Percentiles rank a stretch among this genome's conserved stretches.
phyloP scores from a whole-genome alignment of 2,329 filamentous ascomycete genomes.

The Verticillium klebahnii region DNA sequence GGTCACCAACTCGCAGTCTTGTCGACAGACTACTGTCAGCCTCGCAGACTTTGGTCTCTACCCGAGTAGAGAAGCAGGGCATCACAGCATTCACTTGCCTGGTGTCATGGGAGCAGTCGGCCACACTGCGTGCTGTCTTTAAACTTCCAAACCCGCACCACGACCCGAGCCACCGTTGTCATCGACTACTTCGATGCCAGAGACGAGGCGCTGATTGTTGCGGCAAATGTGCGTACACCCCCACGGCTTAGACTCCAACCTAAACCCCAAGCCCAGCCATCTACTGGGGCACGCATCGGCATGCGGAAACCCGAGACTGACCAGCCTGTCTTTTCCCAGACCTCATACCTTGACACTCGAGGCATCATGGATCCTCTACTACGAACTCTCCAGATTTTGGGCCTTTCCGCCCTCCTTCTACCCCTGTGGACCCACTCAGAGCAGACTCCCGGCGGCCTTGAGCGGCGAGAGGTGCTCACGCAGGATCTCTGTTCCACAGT shows the following conservation, averaged over 20 bases:
- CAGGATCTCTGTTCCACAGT: constrained; percentile 27
- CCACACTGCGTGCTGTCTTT: neutral
- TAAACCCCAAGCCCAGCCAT: neutral
- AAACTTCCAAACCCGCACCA: neutral
- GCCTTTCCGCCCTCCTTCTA: neutral
- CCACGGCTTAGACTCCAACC: no score
- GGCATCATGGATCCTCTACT: neutral
- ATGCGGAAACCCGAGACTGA: neutral
- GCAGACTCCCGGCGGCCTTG: neutral
- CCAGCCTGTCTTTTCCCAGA: neutral
- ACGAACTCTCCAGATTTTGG: neutral
- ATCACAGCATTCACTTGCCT: constrained; percentile 1
- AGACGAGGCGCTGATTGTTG: neutral
- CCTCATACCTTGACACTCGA: neutral
- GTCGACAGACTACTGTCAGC: neutral
- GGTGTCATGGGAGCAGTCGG: neutral
- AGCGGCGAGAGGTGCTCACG: neutral
- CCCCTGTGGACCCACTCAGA: neutral
- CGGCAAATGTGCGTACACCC: neutral
- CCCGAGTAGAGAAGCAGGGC: neutral
- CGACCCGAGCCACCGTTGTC: neutral
- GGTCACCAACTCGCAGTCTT: neutral
- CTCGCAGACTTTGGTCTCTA: neutral
- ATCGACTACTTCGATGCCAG: neutral
- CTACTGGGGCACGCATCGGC: neutral